Percentiles rank a stretch among this genome's conserved stretches.
phyloP scores from a whole-genome alignment of 495 filamentous ascomycete genomes.

The Aspergillus homomorphus region DNA sequence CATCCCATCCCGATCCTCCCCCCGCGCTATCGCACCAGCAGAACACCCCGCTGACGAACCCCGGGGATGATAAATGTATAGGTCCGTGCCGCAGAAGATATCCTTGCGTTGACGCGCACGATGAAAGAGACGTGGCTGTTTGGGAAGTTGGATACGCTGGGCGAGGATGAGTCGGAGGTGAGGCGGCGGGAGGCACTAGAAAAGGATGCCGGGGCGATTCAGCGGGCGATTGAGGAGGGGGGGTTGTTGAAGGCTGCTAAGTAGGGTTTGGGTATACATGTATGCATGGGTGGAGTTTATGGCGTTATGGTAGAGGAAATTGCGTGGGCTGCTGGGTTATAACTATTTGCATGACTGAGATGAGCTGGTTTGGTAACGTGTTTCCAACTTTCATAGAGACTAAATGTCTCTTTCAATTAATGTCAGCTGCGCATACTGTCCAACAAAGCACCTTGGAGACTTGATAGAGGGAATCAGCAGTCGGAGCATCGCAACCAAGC shows the following conservation, averaged over 20 bases:
- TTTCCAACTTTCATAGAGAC: background rate
- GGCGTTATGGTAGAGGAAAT: background rate
- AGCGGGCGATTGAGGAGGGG: constrained; percentile 46
- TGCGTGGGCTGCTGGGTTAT: background rate
- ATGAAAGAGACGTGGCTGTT: constrained; percentile 77
- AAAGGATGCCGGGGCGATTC: constrained; percentile 44
- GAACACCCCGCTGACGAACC: too few relatives aligned
- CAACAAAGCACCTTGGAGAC: too few relatives aligned
- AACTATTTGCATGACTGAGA: background rate
- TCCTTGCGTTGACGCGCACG: constrained; percentile 57
- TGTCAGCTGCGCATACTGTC: too few relatives aligned
- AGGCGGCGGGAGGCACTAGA: constrained; percentile 48
- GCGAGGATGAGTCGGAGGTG: constrained; percentile 44
- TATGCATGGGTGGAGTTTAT: too few relatives aligned
- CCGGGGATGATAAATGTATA: constrained; percentile 28
- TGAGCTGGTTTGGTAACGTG: background rate
- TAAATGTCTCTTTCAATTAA: background rate
- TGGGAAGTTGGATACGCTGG: constrained; percentile 64
- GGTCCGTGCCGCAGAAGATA: constrained; percentile 65
- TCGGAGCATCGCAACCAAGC: too few relatives aligned
- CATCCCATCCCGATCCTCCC: background rate
- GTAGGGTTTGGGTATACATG: background rate
- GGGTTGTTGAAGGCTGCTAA: constrained; percentile 30
- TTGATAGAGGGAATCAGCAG: too few relatives aligned
- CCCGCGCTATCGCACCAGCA: background rate